phyloP scores from a whole-genome alignment of 768 basidiomycete genomes.

The Russula dissimulans region DNA sequence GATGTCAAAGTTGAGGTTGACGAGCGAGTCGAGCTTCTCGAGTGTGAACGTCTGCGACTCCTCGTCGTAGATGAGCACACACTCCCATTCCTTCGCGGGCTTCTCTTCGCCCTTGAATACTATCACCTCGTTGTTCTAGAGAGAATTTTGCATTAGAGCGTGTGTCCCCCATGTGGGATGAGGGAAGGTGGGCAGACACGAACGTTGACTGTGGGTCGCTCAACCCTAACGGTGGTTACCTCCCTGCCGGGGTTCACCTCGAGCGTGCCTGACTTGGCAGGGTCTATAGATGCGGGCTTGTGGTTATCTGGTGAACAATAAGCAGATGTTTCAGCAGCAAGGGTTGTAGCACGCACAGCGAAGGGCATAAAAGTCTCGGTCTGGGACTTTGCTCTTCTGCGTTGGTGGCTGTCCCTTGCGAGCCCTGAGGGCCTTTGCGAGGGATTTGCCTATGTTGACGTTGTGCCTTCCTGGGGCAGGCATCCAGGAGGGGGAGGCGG shows the following conservation, averaged over 20 bases:
- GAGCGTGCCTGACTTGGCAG: slow-evolving; percentile 53
- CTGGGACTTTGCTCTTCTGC: slow-evolving; percentile 38
- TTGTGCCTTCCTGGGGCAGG: slow-evolving; percentile 37
- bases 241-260: slow-evolving; percentile 50
- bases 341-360: slow-evolving; percentile 40
- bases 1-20: slow-evolving; percentile 14
- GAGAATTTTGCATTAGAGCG: not conserved
- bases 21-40: slow-evolving; percentile 19
- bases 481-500: slow-evolving; percentile 16
- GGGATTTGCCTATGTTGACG: slow-evolving; percentile 53
- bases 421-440: slow-evolving; percentile 57
- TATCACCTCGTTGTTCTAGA: slow-evolving; percentile 43
- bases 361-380: slow-evolving; percentile 68
- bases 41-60: slow-evolving; percentile 30
- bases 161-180: not conserved
- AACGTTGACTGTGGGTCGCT: slow-evolving; percentile 61
- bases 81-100: slow-evolving; percentile 59
- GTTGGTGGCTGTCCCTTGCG: slow-evolving; percentile 44
- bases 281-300: slow-evolving; percentile 63
- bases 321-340: not conserved
- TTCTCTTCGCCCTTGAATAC: slow-evolving; percentile 50
- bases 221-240: slow-evolving; percentile 44
- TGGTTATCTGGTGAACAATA: slow-evolving; percentile 51
- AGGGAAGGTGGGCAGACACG: slow-evolving; percentile 14
- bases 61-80: slow-evolving; percentile 74